A percentile compares a stretch with the other conserved stretches of the same genome.
Evolutionary conservation across 768 basidiomycete genomes (phyloP).

Genomic region (Crassisporium funariophilum): DNA sequence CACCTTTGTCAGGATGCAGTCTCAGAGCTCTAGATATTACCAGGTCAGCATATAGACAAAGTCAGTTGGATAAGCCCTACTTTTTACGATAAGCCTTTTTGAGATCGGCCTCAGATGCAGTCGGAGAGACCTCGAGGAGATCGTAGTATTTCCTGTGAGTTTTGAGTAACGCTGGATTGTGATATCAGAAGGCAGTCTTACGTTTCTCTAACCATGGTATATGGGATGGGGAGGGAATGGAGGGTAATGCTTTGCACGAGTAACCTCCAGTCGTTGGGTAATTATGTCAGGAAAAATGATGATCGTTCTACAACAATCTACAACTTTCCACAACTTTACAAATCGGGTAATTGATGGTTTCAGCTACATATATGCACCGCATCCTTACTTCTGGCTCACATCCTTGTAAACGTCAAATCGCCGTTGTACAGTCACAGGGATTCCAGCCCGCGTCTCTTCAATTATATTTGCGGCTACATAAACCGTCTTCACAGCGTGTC

Average conservation of each 20-base stretch:
- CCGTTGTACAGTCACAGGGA: slow-evolving; percentile 90
- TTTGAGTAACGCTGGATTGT: slow-evolving; percentile 4
- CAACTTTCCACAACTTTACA: slow-evolving; percentile 40
- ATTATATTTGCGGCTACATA: slow-evolving; percentile 53
- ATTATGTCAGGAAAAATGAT: slow-evolving; percentile 28
- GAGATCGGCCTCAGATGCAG: slow-evolving; percentile 80
- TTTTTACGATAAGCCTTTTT: slow-evolving; percentile 97
- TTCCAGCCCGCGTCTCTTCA: slow-evolving; percentile 70
- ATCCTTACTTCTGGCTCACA: slow-evolving; percentile 42
- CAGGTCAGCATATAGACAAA: slow-evolving; percentile 10
- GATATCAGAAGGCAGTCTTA: slow-evolving; percentile 10
- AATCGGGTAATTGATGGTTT: slow-evolving; percentile 33
- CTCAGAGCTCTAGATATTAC: slow-evolving; percentile 64
- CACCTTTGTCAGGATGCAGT: slow-evolving; percentile 92
- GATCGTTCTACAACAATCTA: slow-evolving; percentile 50
- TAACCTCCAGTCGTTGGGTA: slow-evolving; percentile 30
- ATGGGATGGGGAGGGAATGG: slow-evolving; percentile 18
- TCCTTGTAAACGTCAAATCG: slow-evolving; percentile 92
- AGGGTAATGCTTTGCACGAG: slow-evolving; percentile 20
- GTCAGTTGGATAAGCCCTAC: slow-evolving; percentile 38
- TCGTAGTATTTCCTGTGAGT: slow-evolving; percentile 83
- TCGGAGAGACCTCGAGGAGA: slow-evolving; percentile 81
- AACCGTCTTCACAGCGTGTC: not conserved
- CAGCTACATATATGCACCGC: not conserved
- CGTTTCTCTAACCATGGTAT: slow-evolving; percentile 29